Conservation (phyloP, 2,329 filamentous ascomycete species). For the Hymenoscyphus infarciens region DNA sequence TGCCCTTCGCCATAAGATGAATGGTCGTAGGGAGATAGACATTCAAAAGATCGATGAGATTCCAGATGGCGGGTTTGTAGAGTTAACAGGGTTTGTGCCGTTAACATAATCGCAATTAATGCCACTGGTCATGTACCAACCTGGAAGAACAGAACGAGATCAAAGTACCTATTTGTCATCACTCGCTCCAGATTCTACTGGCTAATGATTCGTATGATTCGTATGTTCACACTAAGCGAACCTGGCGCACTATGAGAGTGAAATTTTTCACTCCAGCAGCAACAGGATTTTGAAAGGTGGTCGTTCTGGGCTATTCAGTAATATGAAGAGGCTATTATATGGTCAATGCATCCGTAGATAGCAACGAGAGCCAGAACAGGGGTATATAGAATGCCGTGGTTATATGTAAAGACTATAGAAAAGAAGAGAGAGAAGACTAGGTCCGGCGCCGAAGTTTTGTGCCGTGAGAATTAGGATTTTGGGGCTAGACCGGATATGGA, state of each 20-base stretch:
- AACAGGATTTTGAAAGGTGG: constrained; percentile 35
- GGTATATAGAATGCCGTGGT: constrained; percentile 31
- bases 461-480: neutral
- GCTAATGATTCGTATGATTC: neutral
- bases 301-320: constrained; percentile 30
- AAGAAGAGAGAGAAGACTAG: constrained; percentile 11
- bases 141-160: no score
- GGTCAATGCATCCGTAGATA: constrained; percentile 25
- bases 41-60: constrained; percentile 38
- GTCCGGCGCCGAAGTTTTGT: constrained; percentile 10
- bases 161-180: neutral
- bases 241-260: constrained; percentile 24
- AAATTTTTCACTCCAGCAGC: constrained; percentile 28
- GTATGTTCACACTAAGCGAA: constrained; percentile 35
- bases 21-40: constrained; percentile 37
- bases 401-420: constrained; percentile 25
- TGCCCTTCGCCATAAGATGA: constrained; percentile 37
- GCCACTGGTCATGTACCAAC: no score
- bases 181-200: neutral
- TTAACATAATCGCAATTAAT: no score
- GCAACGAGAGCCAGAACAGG: constrained; percentile 29
- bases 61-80: constrained; percentile 27
- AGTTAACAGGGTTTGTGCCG: neutral
- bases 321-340: constrained; percentile 30
- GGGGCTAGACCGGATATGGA: constrained; percentile 10